Conservation (phyloP, 257 asterid species). For the Avicennia marina region DNA sequence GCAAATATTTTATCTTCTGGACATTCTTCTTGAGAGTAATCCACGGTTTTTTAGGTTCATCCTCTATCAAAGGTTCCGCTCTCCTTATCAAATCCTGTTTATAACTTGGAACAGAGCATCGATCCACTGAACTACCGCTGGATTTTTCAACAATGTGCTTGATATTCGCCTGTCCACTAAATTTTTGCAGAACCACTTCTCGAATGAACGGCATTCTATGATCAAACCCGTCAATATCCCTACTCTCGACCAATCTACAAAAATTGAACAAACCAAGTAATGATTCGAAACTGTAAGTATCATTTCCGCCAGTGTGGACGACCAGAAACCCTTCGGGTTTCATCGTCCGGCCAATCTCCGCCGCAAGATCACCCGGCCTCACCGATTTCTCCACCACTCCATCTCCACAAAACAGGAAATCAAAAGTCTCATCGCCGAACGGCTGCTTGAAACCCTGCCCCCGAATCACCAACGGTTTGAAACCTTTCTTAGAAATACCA, state of each 20-base stretch:
- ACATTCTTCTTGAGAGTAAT: conserved; percentile 79
- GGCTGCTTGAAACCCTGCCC: conserved; percentile 52
- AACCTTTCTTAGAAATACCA: conserved; percentile 61
- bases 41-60: conserved; percentile 93
- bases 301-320: conserved; percentile 41
- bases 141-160: conserved; percentile 16
- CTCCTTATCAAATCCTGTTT: conserved; percentile 52
- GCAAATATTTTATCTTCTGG: conserved; percentile 64
- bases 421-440: conserved; percentile 32
- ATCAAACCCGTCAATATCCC: conserved; percentile 37
- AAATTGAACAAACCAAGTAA: conserved; percentile 45
- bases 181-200: conserved; percentile 51
- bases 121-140: conserved; percentile 22
- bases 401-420: conserved; percentile 53
- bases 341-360: conserved; percentile 51
- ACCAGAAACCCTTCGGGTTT: conserved; percentile 63
- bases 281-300: conserved; percentile 50
- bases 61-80: conserved; percentile 74
- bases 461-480: conserved; percentile 62
- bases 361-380: conserved; percentile 43
- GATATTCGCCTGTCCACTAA: conserved; percentile 11
- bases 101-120: conserved; percentile 63
- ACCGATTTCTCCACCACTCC: conserved; percentile 51
- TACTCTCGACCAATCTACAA: conserved; percentile 46
- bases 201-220: conserved; percentile 36